Percentiles rank a stretch among this genome's conserved stretches.
phyloP scores from a whole-genome alignment of 192 early-diverging fungal species.

The Kickxella alabastrina region DNA sequence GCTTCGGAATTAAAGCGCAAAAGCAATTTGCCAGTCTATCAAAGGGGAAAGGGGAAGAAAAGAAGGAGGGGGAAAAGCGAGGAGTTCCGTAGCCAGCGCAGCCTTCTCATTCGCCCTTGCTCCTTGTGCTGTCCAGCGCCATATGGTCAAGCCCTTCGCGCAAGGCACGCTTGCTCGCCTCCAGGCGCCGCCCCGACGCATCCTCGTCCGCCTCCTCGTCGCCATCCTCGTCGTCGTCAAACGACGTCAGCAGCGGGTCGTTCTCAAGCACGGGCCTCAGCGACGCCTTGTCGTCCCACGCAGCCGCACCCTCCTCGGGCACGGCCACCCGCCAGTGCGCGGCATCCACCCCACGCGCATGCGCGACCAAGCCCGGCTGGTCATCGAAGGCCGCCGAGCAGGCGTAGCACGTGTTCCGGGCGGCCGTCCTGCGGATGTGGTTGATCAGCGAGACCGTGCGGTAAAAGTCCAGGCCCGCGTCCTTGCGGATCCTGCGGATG shows the following conservation, averaged over 20 bases:
- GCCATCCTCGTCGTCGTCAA: conserved; percentile 52
- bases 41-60: too few species aligned
- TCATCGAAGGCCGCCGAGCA: conserved; percentile 57
- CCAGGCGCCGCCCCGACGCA: conserved; percentile 19
- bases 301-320: conserved; percentile 41
- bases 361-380: conserved; percentile 52
- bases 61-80: too few species aligned
- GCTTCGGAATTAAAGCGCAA: too few species aligned
- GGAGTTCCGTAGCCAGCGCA: background rate
- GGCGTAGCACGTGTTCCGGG: conserved; percentile 62
- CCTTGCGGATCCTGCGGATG: conserved; percentile 54
- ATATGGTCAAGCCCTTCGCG: conserved; percentile 26
- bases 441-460: conserved; percentile 81
- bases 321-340: conserved; percentile 54
- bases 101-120: too few species aligned
- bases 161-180: conserved; percentile 33
- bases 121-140: conserved; percentile 17
- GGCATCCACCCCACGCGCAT: conserved; percentile 59
- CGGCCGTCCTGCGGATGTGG: conserved; percentile 70
- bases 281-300: conserved; percentile 75
- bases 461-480: conserved; percentile 74
- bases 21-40: too few species aligned
- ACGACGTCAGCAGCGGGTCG: conserved; percentile 79
- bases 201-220: conserved; percentile 44
- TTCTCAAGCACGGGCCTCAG: conserved; percentile 78